Base-by-base conservation (phyloP, 352 stramenopile species). In the Globisporangium iwayamae region DNA sequence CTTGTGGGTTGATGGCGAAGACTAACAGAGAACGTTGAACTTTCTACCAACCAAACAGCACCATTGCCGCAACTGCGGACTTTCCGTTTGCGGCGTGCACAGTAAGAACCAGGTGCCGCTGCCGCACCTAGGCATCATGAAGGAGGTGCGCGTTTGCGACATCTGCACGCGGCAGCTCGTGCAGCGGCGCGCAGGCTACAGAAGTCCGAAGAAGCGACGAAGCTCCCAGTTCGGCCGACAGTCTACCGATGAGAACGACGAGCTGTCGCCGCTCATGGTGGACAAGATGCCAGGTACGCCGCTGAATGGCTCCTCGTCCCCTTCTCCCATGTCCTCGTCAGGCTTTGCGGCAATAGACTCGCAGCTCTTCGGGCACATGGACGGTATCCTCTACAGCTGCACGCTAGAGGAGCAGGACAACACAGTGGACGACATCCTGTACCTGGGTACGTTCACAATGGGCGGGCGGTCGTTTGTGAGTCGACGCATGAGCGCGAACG, bases 61-160 rank as follows among this genome's bases (percentile, higher is more conserved):
- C 63, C 79, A 78, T 50, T 91, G 80, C 57, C 71, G 79, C 36
- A 91, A 91, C 46, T 91, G 83, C 46, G 72, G 72, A 11, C 61
- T 78, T n/a, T 69, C 80, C 4, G 83, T 91, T 18, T 91, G 83
- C 45, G 76, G 81, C 48, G 81, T 89, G 32, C 83, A 91, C 67
- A 91, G 83, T 56, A 88, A 84, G 62, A 90, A 91, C 68, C 83
- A 91, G 64, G 78, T 91, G 41, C 83, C 83, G 41, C 65, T 91
- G 69, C 83, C 83, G 4, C 81, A 91, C 34, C 67, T 87, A 43
- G 83, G 83, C 30, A 88, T 91, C 53, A 85, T 91, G 68, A 86
- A 81, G 53, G 78, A 87, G 54, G 81, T 89, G 53, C 83, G 83
- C 38, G 83, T 91, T 47, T 91, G 83, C 59, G 83, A 91, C 56